Percentiles rank a stretch among this genome's conserved stretches.
These are phyloP conservation scores for Hygrophila difformis DNA, from an alignment of 257 asterid species.

Conservation along the genomic window DNA sequence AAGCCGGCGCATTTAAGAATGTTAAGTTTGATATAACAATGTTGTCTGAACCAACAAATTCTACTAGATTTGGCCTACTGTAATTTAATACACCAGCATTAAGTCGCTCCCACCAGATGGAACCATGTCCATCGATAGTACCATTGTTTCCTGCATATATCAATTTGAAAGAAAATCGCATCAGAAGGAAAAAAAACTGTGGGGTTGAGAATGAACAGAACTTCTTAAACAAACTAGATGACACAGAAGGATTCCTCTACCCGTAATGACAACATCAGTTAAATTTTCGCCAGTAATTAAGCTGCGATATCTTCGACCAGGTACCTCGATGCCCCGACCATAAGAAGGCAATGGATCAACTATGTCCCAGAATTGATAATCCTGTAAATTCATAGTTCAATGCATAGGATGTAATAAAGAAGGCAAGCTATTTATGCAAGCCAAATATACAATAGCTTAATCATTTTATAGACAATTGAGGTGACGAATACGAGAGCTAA, in stretches of 20 bases:
- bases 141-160: slow-evolving; percentile 57
- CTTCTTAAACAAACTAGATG: neutral
- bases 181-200: neutral
- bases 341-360: slow-evolving; percentile 54
- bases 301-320: slow-evolving; percentile 43
- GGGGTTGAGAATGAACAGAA: neutral
- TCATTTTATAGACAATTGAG: too few species aligned
- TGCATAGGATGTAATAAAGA: too few species aligned
- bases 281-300: slow-evolving; percentile 32
- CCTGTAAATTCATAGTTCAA: too few species aligned
- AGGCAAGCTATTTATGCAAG: too few species aligned
- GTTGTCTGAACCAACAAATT: slow-evolving; percentile 37
- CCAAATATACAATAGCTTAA: too few species aligned
- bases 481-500: too few species aligned
- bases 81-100: slow-evolving; percentile 40
- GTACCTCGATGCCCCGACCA: slow-evolving; percentile 29
- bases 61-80: slow-evolving; percentile 65
- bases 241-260: slow-evolving; percentile 4
- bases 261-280: slow-evolving; percentile 45
- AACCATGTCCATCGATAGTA: slow-evolving; percentile 70
- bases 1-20: slow-evolving; percentile 61
- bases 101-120: slow-evolving; percentile 57
- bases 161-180: neutral
- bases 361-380: slow-evolving; percentile 42
- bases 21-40: slow-evolving; percentile 66